A percentile compares a stretch with the other conserved stretches of the same genome.
These are phyloP conservation scores for Bimuria novae-zelandiae DNA, from an alignment of 2,329 filamentous ascomycete genomes.

Conservation along the genomic window DNA sequence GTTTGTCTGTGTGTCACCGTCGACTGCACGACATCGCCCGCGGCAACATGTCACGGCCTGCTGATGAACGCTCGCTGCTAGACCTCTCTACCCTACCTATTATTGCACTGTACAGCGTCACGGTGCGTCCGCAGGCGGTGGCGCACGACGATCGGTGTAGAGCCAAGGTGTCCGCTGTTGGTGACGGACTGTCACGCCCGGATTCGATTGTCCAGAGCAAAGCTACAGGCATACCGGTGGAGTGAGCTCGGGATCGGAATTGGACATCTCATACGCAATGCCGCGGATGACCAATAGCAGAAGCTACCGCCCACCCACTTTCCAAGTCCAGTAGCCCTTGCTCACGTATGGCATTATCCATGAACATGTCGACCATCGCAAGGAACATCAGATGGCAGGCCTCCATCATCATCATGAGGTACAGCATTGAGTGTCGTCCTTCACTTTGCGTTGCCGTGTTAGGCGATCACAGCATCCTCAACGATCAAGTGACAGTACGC, in stretches of 20 bases:
- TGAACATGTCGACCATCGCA: too few relatives aligned
- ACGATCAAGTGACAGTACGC: conserved; percentile 9
- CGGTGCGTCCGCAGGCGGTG: conserved; percentile 6
- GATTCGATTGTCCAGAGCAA: too few relatives aligned
- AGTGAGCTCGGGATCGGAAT: too few relatives aligned
- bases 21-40: neutral
- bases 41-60: neutral
- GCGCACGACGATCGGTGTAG: neutral
- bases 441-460: conserved; percentile 1
- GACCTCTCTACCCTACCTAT: neutral
- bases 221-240: too few relatives aligned
- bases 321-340: too few relatives aligned
- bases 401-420: neutral
- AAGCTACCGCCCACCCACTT: too few relatives aligned
- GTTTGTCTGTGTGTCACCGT: neutral
- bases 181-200: too few relatives aligned
- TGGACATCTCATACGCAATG: too few relatives aligned
- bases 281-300: too few relatives aligned
- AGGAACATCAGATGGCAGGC: neutral
- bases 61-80: neutral
- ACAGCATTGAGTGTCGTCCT: neutral
- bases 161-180: conserved; percentile 1
- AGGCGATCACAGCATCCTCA: conserved; percentile 6
- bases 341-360: too few relatives aligned
- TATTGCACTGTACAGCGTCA: conserved; percentile 7